Evolutionary conservation across 2,329 filamentous ascomycete genomes (phyloP).

Genomic region (Epichloe scottii): DNA sequence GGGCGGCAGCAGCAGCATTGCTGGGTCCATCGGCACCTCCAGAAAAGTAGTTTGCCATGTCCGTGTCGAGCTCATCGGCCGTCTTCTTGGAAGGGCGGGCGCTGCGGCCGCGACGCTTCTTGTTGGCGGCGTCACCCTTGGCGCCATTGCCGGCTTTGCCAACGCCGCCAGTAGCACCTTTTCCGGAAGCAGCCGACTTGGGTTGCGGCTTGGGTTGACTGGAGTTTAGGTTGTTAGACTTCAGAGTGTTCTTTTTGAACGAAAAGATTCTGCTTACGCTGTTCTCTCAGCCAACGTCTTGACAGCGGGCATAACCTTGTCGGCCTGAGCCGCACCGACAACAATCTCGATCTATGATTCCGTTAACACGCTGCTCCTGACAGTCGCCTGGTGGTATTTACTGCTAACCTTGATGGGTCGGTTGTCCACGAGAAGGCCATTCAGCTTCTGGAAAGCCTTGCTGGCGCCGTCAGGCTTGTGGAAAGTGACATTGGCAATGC

Average conservation of each 20-base stretch:
- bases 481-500: slow-evolving; percentile 85
- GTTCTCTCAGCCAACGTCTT: slow-evolving; percentile 76
- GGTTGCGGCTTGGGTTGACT: slow-evolving; percentile 40
- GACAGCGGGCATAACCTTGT: slow-evolving; percentile 50
- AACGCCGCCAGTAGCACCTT: slow-evolving; percentile 28
- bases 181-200: slow-evolving; percentile 68
- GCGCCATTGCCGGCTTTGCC: slow-evolving; percentile 26
- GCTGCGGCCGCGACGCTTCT: slow-evolving; percentile 45
- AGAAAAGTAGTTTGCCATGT: slow-evolving; percentile 93
- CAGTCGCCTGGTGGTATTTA: neutral
- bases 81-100: slow-evolving; percentile 72
- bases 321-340: slow-evolving; percentile 61
- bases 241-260: neutral
- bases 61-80: slow-evolving; percentile 85
- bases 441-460: slow-evolving; percentile 72
- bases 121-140: slow-evolving; percentile 35
- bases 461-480: slow-evolving; percentile 66
- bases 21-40: slow-evolving; percentile 31
- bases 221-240: slow-evolving; percentile 1
- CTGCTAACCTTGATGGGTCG: slow-evolving; percentile 71
- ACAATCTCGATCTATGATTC: slow-evolving; percentile 70
- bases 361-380: slow-evolving; percentile 11
- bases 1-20: slow-evolving; percentile 32
- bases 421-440: slow-evolving; percentile 82
- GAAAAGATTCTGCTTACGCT: slow-evolving; percentile 31